These are phyloP conservation scores for Ceratobasidium sp. DNA, from an alignment of 1,284 basidiomycete species.

Conservation along the genomic window DNA sequence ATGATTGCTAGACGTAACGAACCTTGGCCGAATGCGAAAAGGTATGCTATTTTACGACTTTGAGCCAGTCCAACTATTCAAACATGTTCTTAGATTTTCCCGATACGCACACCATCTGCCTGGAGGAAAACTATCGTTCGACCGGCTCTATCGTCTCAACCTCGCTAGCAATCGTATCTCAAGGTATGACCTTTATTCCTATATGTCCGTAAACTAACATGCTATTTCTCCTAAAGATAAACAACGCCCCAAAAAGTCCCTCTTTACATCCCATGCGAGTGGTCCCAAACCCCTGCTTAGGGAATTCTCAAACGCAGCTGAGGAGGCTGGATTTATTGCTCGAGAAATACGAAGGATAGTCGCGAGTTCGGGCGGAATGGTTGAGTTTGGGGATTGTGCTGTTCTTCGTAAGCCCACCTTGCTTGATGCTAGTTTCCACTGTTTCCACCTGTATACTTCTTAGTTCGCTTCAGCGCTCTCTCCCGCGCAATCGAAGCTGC, in stretches of 20 bases:
- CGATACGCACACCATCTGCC: conserved; percentile 68
- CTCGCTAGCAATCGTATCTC: conserved; percentile 78
- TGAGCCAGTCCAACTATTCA: conserved; percentile 1
- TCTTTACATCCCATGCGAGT: conserved; percentile 75
- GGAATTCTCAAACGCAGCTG: conserved; percentile 55
- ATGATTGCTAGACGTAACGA: conserved; percentile 64
- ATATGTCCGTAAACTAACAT: neutral
- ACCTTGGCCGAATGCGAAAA: conserved; percentile 76
- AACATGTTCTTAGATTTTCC: conserved; percentile 65
- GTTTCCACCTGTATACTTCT: neutral
- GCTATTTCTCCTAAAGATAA: conserved; percentile 58
- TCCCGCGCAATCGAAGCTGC: conserved; percentile 80
- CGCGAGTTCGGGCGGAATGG: conserved; percentile 73
- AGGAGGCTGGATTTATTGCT: conserved; percentile 77
- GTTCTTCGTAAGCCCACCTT: conserved; percentile 68
- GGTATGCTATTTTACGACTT: conserved; percentile 55
- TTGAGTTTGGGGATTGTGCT: conserved; percentile 79
- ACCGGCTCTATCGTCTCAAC: conserved; percentile 78
- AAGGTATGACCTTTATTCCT: conserved; percentile 60
- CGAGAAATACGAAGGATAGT: conserved; percentile 80
- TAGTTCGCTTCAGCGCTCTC: conserved; percentile 84
- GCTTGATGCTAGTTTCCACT: neutral
- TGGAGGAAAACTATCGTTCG: conserved; percentile 90
- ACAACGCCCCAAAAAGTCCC: conserved; percentile 74
- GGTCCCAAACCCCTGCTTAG: conserved; percentile 65